Base-by-base conservation (phyloP, 139 green algal genomes). In the Mesostigma viride region DNA sequence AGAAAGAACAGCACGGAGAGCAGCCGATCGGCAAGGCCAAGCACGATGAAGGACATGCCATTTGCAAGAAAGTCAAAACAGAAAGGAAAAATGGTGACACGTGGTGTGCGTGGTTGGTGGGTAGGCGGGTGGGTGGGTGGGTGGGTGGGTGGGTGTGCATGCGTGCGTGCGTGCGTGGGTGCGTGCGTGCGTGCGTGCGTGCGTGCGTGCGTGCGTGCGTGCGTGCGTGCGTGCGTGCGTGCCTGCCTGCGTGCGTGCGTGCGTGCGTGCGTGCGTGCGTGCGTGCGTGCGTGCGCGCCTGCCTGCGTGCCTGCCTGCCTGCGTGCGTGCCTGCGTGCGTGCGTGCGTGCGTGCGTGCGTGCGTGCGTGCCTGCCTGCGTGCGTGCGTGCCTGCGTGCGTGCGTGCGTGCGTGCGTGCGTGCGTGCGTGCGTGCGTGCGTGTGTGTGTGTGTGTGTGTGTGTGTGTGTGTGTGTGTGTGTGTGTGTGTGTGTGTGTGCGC, bases 121-220 rank as follows among this genome's bases (percentile, higher is more conserved):
- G n/a, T n/a, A n/a, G n/a, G n/a, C n/a, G n/a, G n/a, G n/a, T n/a
- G n/a, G n/a, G n/a, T n/a, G n/a, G n/a, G n/a, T n/a, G n/a, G n/a
- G n/a, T n/a, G n/a, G n/a, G n/a, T n/a, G n/a, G n/a, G n/a, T n/a
- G n/a, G n/a, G n/a, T n/a, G n/a, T n/a, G n/a, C n/a, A n/a, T n/a
- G n/a, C n/a, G n/a, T n/a, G n/a, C n/a, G 48, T 26, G 48, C 8
- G 48, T 59, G 11, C 48, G 11, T 31, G 20, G 20, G 20, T 59
- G 48, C 48, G 48, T 59, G 48, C 48, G 48, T 59, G 48, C 14
- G 48, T 59, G 48, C 48, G 48, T 59, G 48, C 48, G 48, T 59
- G 48, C 48, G 48, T 59, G 48, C 48, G 48, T 59, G 48, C 48
- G 48, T 59, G 48, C 48, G 48, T 59, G 48, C 48, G 48, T 59